Conservation (phyloP, 306 rosid species). For the Lathyrus tuberosus region DNA sequence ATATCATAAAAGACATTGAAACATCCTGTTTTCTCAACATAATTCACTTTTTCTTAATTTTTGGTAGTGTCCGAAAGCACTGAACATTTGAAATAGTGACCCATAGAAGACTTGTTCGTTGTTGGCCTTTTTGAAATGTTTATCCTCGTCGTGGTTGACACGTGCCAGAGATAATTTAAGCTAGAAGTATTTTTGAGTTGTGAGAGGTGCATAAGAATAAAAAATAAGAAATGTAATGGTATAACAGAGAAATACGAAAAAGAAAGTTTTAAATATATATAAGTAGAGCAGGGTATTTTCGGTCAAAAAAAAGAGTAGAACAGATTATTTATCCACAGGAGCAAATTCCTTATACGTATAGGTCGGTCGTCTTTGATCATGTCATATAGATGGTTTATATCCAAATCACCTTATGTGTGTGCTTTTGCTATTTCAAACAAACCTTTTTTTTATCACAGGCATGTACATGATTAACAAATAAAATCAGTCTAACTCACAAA, state of each 20-base stretch:
- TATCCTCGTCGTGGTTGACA: neutral
- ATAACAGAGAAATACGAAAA: neutral
- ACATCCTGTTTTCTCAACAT: too few relatives aligned
- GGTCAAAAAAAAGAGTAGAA: neutral
- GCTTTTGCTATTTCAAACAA: slow-evolving; percentile 36
- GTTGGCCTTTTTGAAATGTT: too few relatives aligned
- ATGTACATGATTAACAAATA: slow-evolving; percentile 46
- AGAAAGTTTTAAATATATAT: neutral
- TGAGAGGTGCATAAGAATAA: too few relatives aligned
- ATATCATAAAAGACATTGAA: too few relatives aligned
- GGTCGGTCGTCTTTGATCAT: neutral
- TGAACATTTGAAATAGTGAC: too few relatives aligned
- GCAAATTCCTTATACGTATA: neutral
- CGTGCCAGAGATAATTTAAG: neutral
- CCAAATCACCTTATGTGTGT: slow-evolving; percentile 26
- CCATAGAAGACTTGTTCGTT: too few relatives aligned
- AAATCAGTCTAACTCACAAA: slow-evolving; percentile 32
- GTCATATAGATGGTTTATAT: neutral
- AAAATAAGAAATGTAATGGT: neutral
- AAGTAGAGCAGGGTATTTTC: neutral
- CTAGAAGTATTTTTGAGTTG: too few relatives aligned
- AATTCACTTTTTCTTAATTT: too few relatives aligned
- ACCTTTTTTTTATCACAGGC: slow-evolving; percentile 26
- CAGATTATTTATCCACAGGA: neutral
- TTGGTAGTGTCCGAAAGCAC: too few relatives aligned